Conservation (phyloP, 768 basidiomycete genomes). For the Trametes cubensis region DNA sequence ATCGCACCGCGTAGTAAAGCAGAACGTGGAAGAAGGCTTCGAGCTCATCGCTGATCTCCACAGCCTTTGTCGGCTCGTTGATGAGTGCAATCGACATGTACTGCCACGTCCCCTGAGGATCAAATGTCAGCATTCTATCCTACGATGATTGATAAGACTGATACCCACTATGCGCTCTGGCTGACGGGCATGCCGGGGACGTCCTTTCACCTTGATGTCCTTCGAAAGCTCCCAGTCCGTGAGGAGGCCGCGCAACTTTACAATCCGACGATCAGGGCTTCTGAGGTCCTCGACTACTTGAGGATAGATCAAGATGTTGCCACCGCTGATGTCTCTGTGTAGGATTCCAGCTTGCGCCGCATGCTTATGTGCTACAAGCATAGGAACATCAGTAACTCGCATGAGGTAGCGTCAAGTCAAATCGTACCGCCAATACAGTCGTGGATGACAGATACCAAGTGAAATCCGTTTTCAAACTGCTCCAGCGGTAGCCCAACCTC, state of each 20-base stretch:
- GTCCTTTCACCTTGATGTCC: not conserved
- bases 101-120: not conserved
- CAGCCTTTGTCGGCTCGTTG: not conserved
- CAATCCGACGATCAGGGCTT: not conserved
- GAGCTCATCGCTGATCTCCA: not conserved
- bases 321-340: not conserved
- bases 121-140: not conserved
- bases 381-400: not conserved
- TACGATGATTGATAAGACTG: not conserved
- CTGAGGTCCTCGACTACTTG: not conserved
- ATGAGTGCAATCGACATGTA: not conserved
- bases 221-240: not conserved
- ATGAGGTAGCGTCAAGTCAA: not conserved
- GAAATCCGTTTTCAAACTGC: no score
- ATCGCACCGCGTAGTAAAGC: not conserved
- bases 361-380: not conserved
- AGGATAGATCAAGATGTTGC: not conserved
- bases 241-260: not conserved
- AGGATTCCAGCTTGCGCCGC: no score
- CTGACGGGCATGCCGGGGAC: not conserved
- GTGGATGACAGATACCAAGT: not conserved
- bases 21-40: not conserved
- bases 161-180: not conserved
- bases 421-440: not conserved
- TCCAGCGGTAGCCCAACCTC: no score